Conservation (phyloP, 2,329 filamentous ascomycete genomes). For the Paraconiothyrium sp. region DNA sequence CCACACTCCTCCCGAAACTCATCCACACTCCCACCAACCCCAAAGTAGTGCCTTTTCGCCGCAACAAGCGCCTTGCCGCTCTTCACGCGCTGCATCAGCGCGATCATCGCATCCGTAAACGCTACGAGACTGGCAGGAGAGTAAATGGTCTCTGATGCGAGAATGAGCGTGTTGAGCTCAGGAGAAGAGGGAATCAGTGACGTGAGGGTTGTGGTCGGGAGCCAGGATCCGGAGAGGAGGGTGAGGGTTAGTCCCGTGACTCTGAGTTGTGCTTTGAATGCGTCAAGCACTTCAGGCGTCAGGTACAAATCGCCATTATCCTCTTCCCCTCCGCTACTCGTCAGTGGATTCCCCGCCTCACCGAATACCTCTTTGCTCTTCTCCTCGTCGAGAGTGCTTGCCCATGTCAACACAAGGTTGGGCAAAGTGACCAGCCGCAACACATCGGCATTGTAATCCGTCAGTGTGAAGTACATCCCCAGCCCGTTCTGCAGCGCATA, state of each 20-base stretch:
- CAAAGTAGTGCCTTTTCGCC: slow-evolving; percentile 85
- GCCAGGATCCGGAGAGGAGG: slow-evolving; percentile 81
- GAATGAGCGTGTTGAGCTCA: slow-evolving; percentile 58
- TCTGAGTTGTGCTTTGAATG: slow-evolving; percentile 66
- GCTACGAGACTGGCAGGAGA: slow-evolving; percentile 74
- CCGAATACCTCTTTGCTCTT: slow-evolving; percentile 26
- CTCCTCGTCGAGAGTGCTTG: slow-evolving; percentile 33
- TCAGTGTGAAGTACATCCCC: slow-evolving; percentile 69
- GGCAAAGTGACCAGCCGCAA: slow-evolving; percentile 81
- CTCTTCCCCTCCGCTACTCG: slow-evolving; percentile 13
- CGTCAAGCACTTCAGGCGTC: slow-evolving; percentile 64
- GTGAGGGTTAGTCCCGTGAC: slow-evolving; percentile 64
- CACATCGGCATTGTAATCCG: slow-evolving; percentile 83
- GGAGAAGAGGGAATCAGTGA: slow-evolving; percentile 60
- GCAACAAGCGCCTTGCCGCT: slow-evolving; percentile 72
- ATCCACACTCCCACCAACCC: slow-evolving; percentile 82
- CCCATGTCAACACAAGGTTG: slow-evolving; percentile 78
- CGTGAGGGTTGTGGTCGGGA: slow-evolving; percentile 64
- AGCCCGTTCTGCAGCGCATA: slow-evolving; percentile 62
- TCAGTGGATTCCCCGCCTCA: slow-evolving; percentile 31
- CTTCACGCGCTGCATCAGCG: slow-evolving; percentile 63
- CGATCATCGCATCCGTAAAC: slow-evolving; percentile 74
- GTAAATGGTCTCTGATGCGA: slow-evolving; percentile 86
- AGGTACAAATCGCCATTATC: slow-evolving; percentile 69
- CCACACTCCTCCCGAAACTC: slow-evolving; percentile 67